Evolutionary conservation across 257 asterid genomes (phyloP).

Genomic region (Echites panduratus): DNA sequence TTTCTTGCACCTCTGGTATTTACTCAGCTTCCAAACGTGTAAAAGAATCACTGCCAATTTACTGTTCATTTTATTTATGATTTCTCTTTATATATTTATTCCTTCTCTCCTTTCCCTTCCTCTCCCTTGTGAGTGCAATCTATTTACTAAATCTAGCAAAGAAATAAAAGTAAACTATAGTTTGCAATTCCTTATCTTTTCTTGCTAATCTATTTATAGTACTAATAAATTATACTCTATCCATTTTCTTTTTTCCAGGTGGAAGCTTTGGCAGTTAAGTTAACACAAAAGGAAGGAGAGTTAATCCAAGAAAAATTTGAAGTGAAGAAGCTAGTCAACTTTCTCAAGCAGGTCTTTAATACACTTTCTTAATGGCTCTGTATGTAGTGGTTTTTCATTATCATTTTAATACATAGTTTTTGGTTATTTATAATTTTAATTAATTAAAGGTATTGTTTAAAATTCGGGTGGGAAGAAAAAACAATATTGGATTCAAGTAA

Average conservation of each 20-base stretch:
- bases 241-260: constrained; percentile 43
- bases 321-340: constrained; percentile 85
- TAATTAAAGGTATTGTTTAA: too few species aligned
- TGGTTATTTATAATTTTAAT: too few species aligned
- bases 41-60: neutral
- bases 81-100: neutral
- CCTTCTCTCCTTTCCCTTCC: neutral
- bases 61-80: neutral
- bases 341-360: constrained; percentile 73
- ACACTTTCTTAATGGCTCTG: neutral
- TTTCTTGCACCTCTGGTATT: neutral
- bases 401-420: too few species aligned
- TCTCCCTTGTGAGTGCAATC: neutral
- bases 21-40: neutral
- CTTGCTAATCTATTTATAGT: neutral
- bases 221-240: neutral
- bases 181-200: neutral
- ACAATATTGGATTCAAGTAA: neutral
- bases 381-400: neutral
- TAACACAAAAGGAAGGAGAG: constrained; percentile 87
- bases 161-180: neutral
- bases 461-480: neutral
- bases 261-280: constrained; percentile 90
- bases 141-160: neutral
- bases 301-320: constrained; percentile 88